Conservation (phyloP, 1,284 basidiomycete genomes). For the Trichosporon asahii region DNA sequence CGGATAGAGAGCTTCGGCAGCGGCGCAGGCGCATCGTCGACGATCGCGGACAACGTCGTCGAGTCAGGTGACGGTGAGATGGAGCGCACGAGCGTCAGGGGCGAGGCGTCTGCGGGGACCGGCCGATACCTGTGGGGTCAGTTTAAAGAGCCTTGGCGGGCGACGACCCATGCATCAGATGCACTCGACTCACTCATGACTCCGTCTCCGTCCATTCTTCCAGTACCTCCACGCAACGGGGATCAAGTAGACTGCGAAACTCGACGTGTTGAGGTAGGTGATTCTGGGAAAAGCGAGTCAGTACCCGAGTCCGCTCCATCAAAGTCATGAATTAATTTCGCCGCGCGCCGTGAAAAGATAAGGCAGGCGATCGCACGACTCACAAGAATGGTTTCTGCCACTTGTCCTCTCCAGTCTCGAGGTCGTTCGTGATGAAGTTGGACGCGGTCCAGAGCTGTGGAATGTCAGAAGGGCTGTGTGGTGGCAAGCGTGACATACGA, state of each 20-base stretch:
- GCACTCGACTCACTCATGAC: constrained; percentile 2
- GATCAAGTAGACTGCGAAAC: constrained; percentile 84
- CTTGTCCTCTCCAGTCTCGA: constrained; percentile 45
- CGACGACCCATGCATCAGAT: neutral
- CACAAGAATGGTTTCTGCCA: constrained; percentile 53
- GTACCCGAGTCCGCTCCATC: neutral
- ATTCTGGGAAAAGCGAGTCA: constrained; percentile 32
- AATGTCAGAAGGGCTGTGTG: neutral
- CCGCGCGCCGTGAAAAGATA: constrained; percentile 10
- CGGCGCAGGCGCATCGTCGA: constrained; percentile 11
- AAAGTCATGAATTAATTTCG: neutral
- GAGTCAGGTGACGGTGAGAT: constrained; percentile 18
- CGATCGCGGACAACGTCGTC: constrained; percentile 28
- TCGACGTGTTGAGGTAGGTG: constrained; percentile 56
- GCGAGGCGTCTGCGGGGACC: constrained; percentile 11
- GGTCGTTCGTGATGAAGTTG: constrained; percentile 46
- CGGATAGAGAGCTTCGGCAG: constrained; percentile 57
- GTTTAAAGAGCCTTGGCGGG: neutral
- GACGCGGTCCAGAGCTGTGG: constrained; percentile 46
- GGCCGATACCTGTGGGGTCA: constrained; percentile 5
- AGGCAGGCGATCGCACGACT: constrained; percentile 18
- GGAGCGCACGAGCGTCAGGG: constrained; percentile 19
- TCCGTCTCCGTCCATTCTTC: constrained; percentile 11
- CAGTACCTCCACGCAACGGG: constrained; percentile 53
- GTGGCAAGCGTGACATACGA: constrained; percentile 18